A percentile compares a stretch with the other conserved stretches of the same genome.
phyloP scores from a whole-genome alignment of 2,329 filamentous ascomycete genomes.

The Xylariaceae sp. region DNA sequence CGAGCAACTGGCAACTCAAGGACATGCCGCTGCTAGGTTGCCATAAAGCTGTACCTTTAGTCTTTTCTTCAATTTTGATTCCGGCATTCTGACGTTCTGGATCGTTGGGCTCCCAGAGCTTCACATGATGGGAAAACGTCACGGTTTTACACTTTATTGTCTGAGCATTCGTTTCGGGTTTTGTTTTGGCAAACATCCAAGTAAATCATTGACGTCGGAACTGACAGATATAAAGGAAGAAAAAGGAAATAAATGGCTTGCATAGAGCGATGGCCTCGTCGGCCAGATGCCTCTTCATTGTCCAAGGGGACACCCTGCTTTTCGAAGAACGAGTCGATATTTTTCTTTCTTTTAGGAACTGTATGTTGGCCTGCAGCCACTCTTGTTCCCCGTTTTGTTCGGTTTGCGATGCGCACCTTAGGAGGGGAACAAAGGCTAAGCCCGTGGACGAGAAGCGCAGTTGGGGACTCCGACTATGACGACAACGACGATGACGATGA shows the following conservation, averaged over 20 bases:
- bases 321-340: conserved; percentile 1
- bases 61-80: background rate
- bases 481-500: conserved; percentile 16
- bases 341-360: background rate
- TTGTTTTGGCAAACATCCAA: conserved; percentile 2
- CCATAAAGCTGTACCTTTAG: background rate
- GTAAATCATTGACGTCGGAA: conserved; percentile 7
- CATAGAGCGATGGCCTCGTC: conserved; percentile 27
- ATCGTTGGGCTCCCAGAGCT: background rate
- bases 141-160: conserved; percentile 10
- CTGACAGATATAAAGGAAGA: conserved; percentile 13
- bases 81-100: background rate
- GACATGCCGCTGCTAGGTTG: background rate
- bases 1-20: background rate
- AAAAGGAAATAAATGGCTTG: conserved; percentile 14
- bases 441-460: conserved; percentile 12
- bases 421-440: conserved; percentile 21
- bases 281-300: conserved; percentile 21
- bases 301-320: conserved; percentile 17
- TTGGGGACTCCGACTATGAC: conserved; percentile 13
- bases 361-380: conserved; percentile 7
- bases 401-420: conserved; percentile 17
- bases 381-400: conserved; percentile 15
- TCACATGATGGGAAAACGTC: conserved; percentile 7
- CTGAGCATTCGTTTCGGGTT: background rate